Evolutionary conservation across 225 moss, liverwort and hornwort genomes (phyloP), one percentile per base, ranked within the genome.

Genomic region (Bryoerythrophyllum caledonicum): DNA sequence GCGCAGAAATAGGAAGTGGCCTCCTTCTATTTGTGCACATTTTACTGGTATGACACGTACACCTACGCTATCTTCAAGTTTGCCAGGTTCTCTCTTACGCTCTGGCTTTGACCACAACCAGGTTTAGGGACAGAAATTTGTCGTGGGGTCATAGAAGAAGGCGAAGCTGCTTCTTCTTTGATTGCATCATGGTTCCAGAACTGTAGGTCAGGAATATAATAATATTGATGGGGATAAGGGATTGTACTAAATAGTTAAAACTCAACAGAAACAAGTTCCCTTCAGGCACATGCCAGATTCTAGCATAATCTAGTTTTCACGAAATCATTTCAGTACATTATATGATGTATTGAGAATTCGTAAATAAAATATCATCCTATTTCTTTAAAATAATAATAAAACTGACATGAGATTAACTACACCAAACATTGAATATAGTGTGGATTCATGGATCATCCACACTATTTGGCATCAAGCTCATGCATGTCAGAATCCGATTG

Each of bases 181-280:
- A 63, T 62, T 63, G 63, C 73, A 63, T 3, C 74, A 63, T 16
- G 24, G 51, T 63, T 74, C 25, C 63, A 52, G 37, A 62, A 37
- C 3, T 7, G 12, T 63, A 72, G 21, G 46, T 48, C 30, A 60
- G 15, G 21, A 60, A 48, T 72, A 60, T 60, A 68, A 60, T 60
- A 68, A 46, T 60, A 48, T 9, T 25, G 24, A 21, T 13, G 32
- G 21, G n/a, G 10, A 6, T 30, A 8, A 72, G 32, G n/a, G 48
- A 71, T 46, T 21, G 60, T 32, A 23, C 32, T 10, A 30, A 8
- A 32, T 60, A 26, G 12, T 58, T 19, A 57, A 20, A 26, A 40
- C 11, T 40, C 41, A 20, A 20, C 4, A 58, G 15, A 10, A 9
- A 43, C 23, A 15, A 44, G 72, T 60, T 60, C 30, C 72, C 28